Evolutionary conservation across 2,329 filamentous ascomycete species (phyloP).

Genomic region (Hymenoscyphus albidus): DNA sequence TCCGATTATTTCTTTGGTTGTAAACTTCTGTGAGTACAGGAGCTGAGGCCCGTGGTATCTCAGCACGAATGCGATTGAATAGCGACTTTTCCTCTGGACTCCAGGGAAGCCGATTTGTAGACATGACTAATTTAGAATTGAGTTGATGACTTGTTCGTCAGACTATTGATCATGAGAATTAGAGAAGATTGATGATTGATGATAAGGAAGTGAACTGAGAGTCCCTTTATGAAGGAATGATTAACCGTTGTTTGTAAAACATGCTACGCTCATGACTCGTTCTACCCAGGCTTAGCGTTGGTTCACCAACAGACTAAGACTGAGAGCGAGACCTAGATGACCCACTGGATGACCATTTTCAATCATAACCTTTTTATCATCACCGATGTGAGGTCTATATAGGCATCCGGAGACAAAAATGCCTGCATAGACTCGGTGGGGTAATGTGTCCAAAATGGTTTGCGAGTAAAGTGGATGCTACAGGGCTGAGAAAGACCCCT

Average conservation of each 20-base stretch:
- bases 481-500: neutral
- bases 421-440: neutral
- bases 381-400: neutral
- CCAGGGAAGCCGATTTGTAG: neutral
- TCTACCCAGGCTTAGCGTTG: neutral
- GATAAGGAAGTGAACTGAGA: neutral
- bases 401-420: neutral
- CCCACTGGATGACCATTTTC: neutral
- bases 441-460: neutral
- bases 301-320: neutral
- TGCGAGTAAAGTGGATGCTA: neutral
- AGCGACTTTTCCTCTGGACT: neutral
- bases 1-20: neutral
- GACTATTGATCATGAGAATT: neutral
- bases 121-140: neutral
- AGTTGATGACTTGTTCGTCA: neutral
- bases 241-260: neutral
- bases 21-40: too few relatives aligned
- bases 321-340: neutral
- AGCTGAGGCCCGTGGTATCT: too few relatives aligned
- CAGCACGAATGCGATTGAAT: neutral
- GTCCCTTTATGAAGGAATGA: neutral
- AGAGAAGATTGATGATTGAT: neutral
- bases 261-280: neutral
- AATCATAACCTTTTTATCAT: too few relatives aligned